phyloP scores from a whole-genome alignment of 2,329 filamentous ascomycete genomes.

The Botryotinia calthae region DNA sequence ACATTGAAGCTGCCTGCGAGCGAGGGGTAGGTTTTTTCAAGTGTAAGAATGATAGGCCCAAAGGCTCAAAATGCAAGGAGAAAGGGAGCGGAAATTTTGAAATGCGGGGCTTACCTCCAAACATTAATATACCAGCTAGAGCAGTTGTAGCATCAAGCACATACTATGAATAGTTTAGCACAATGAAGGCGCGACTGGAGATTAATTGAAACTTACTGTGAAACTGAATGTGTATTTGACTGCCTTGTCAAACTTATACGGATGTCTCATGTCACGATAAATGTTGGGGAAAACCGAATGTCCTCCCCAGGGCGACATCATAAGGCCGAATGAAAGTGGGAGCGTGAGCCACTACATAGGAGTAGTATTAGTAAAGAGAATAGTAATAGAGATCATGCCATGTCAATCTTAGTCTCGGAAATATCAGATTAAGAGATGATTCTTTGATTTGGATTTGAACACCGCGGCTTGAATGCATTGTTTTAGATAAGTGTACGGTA shows the following conservation, averaged over 20 bases:
- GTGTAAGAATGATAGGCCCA: neutral
- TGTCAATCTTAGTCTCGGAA: neutral
- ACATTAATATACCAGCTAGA: conserved; percentile 87
- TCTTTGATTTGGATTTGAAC: neutral
- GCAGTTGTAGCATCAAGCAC: conserved; percentile 79
- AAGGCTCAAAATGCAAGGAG: neutral
- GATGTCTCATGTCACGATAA: conserved; percentile 72
- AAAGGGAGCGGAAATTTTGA: neutral
- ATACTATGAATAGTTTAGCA: conserved; percentile 51
- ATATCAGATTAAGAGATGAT: neutral
- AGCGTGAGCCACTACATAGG: conserved; percentile 65
- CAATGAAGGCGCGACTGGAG: neutral
- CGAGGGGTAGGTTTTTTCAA: no score
- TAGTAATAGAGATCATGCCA: neutral
- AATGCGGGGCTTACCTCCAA: conserved; percentile 50
- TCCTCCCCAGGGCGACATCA: conserved; percentile 79
- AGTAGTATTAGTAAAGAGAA: neutral
- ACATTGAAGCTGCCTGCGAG: neutral
- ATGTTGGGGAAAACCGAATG: conserved; percentile 76
- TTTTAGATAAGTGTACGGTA: neutral
- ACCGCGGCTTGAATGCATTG: neutral
- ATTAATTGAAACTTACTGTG: conserved; percentile 55
- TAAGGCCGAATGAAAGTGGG: conserved; percentile 82
- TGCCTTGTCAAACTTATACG: conserved; percentile 65
- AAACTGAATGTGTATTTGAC: conserved; percentile 81